These are phyloP conservation scores for Aeminium ludgeri DNA, from an alignment of 495 filamentous ascomycete species.

Conservation along the genomic window DNA sequence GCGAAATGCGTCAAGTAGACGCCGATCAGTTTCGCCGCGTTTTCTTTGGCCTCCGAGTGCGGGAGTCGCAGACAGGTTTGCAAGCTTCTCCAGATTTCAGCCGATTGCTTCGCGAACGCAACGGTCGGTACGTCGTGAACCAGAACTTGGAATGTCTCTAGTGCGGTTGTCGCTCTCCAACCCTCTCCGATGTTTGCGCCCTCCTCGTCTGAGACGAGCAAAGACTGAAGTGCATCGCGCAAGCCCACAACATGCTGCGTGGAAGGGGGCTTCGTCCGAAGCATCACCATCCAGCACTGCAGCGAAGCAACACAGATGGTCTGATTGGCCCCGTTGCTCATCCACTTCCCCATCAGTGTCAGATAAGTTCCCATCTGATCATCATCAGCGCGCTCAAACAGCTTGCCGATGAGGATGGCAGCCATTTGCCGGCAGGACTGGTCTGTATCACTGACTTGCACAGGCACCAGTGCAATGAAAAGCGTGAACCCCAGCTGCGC, in stretches of 20 bases:
- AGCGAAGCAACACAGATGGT: conserved; percentile 54
- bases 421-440: conserved; percentile 73
- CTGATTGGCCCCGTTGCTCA: conserved; percentile 50
- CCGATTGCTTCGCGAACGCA: conserved; percentile 38
- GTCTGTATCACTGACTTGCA: conserved; percentile 75
- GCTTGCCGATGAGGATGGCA: conserved; percentile 56
- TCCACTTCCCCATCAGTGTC: conserved; percentile 54
- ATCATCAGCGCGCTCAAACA: conserved; percentile 62
- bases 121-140: conserved; percentile 41
- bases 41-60: conserved; percentile 59
- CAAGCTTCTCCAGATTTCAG: conserved; percentile 48
- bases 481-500: conserved; percentile 67
- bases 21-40: conserved; percentile 55
- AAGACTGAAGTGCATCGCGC: conserved; percentile 12
- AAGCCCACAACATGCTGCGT: conserved; percentile 41
- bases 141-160: conserved; percentile 39
- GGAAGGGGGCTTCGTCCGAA: conserved; percentile 47
- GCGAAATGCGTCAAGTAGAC: conserved; percentile 65
- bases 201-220: neutral
- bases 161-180: conserved; percentile 28
- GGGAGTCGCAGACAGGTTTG: conserved; percentile 52
- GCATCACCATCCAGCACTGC: conserved; percentile 66
- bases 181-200: neutral
- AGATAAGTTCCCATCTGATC: conserved; percentile 54
- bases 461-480: conserved; percentile 73